A percentile compares a stretch with the other conserved stretches of the same genome.
phyloP scores from a whole-genome alignment of 169 alveolate species.

The Perkinsus marinus region DNA sequence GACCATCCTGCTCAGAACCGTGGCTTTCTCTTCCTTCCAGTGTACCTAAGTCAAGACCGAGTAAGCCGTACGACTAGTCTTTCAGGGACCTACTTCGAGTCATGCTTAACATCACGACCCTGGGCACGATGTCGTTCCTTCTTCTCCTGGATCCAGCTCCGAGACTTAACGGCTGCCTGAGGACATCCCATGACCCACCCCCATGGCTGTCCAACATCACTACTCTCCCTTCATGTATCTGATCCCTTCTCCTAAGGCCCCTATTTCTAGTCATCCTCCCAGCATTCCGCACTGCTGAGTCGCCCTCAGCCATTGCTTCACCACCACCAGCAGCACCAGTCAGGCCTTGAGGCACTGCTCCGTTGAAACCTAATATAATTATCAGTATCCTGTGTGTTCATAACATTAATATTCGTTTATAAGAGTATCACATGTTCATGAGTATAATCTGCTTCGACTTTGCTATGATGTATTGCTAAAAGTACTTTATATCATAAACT shows the following conservation, averaged over 20 bases:
- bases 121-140: conserved; percentile 59
- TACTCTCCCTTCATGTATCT: neutral
- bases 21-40: conserved; percentile 72
- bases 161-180: conserved; percentile 33
- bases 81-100: conserved; percentile 33
- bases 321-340: conserved; percentile 14
- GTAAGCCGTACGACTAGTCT: neutral
- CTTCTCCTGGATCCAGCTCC: conserved; percentile 67
- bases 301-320: neutral
- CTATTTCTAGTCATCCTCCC: neutral
- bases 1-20: conserved; percentile 21
- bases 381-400: neutral
- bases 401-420: too few species aligned
- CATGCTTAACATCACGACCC: conserved; percentile 65
- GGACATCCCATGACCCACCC: neutral
- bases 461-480: too few species aligned
- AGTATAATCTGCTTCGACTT: too few species aligned
- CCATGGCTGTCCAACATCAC: neutral
- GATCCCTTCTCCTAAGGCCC: neutral
- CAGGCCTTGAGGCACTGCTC: conserved; percentile 11
- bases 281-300: neutral
- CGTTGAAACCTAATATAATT: neutral
- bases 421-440: too few species aligned
- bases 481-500: too few species aligned
- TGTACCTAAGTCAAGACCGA: conserved; percentile 42